These are phyloP conservation scores for Chionographis japonica DNA, from an alignment of 106 monocot genomes.

Conservation along the genomic window DNA sequence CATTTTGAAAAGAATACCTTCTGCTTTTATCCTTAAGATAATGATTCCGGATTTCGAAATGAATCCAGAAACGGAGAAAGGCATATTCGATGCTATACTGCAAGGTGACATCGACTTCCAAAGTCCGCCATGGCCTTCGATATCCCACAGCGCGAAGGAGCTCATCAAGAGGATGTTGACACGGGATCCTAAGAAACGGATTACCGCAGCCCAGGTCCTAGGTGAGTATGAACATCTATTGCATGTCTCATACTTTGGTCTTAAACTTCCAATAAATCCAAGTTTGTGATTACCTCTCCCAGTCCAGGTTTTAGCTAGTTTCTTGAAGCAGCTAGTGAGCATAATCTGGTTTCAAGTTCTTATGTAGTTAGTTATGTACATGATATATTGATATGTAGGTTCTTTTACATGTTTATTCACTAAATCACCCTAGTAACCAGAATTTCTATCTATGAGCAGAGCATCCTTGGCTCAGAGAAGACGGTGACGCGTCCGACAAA, in stretches of 20 bases:
- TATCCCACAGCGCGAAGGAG: slow-evolving; percentile 66
- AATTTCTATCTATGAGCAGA: slow-evolving; percentile 23
- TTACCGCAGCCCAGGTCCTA: slow-evolving; percentile 68
- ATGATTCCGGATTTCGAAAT: not conserved
- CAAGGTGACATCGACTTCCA: slow-evolving; percentile 48
- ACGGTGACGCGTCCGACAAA: slow-evolving; percentile 56
- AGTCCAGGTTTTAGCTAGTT: too few species aligned
- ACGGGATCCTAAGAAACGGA: slow-evolving; percentile 48
- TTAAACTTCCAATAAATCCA: too few species aligned
- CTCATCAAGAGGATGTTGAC: slow-evolving; percentile 62
- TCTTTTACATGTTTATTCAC: not conserved
- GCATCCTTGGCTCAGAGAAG: slow-evolving; percentile 67
- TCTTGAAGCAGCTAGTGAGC: too few species aligned
- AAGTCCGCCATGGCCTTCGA: slow-evolving; percentile 62
- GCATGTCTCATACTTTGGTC: too few species aligned
- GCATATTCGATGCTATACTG: slow-evolving; percentile 70
- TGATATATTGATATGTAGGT: not conserved
- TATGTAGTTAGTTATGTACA: too few species aligned
- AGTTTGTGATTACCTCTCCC: too few species aligned
- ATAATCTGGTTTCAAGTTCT: too few species aligned
- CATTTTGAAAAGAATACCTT: too few species aligned
- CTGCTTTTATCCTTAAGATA: not conserved
- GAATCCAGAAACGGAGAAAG: slow-evolving; percentile 77
- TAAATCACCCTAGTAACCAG: not conserved
- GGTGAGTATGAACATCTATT: slow-evolving; percentile 32